These are phyloP conservation scores for Pichiaceae sp. DNA, from an alignment of 1,139 yeast genomes.

Conservation along the genomic window DNA sequence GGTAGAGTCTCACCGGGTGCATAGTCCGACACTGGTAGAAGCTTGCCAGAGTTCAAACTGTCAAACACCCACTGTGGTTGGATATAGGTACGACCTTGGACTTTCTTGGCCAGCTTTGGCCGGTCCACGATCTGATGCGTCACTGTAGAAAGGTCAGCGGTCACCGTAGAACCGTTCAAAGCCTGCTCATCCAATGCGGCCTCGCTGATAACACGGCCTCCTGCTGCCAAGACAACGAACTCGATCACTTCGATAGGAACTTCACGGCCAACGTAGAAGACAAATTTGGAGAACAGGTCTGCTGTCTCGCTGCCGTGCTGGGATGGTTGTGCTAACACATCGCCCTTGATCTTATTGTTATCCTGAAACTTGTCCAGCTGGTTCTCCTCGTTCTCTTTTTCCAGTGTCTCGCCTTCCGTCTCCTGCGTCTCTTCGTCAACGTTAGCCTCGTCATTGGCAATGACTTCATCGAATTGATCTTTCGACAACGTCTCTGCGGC, in stretches of 20 bases:
- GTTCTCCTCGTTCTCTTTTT: conserved; percentile 35
- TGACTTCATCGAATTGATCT: conserved; percentile 41
- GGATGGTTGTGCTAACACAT: conserved; percentile 72
- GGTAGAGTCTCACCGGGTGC: conserved; percentile 94
- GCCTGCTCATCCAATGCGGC: conserved; percentile 66
- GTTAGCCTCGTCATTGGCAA: conserved; percentile 37
- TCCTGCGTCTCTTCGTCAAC: conserved; percentile 30
- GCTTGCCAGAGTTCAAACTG: conserved; percentile 67
- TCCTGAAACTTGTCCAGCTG: conserved; percentile 68
- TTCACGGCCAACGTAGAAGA: conserved; percentile 89
- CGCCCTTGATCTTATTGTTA: conserved; percentile 55
- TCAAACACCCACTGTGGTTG: conserved; percentile 99
- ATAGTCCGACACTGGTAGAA: conserved; percentile 70
- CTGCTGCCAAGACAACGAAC: conserved; percentile 78
- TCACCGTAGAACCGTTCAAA: conserved; percentile 31
- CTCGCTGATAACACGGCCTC: conserved; percentile 83
- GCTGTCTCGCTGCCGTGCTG: conserved; percentile 50
- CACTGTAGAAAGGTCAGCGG: conserved; percentile 55
- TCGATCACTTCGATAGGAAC: conserved; percentile 90
- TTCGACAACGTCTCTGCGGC: conserved; percentile 19
- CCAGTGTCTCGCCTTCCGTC: conserved; percentile 20
- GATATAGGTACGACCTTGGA: conserved; percentile 85
- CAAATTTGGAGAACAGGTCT: conserved; percentile 61
- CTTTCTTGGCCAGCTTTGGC: conserved; percentile 68
- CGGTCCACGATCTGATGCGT: conserved; percentile 95